Conservation (phyloP, 208 protist species). For the Novymonas esmeraldas region DNA sequence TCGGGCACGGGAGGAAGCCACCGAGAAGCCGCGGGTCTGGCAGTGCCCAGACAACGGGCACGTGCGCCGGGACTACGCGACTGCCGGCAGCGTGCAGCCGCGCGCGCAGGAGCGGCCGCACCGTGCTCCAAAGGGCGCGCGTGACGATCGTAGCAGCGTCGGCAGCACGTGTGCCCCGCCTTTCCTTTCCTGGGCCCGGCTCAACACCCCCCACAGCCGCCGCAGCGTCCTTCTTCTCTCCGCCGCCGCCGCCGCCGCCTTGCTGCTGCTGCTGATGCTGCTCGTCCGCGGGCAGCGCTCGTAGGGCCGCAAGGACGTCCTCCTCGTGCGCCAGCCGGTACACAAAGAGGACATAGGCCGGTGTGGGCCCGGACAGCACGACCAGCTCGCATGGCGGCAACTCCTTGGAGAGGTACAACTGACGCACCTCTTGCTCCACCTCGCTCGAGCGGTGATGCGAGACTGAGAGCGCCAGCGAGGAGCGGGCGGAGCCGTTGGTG, state of each 20-base stretch:
- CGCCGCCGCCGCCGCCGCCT: too few species aligned
- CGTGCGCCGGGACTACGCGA: conserved; percentile 20
- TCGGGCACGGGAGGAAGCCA: conserved; percentile 23
- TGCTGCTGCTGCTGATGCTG: too few species aligned
- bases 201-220: neutral
- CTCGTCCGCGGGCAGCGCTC: neutral
- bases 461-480: neutral
- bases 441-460: conserved; percentile 1
- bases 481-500: neutral
- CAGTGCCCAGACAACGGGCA: conserved; percentile 56
- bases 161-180: neutral
- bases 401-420: conserved; percentile 24
- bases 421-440: conserved; percentile 6
- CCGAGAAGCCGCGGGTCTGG: conserved; percentile 34
- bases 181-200: conserved; percentile 5
- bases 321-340: conserved; percentile 47
- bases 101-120: conserved; percentile 15
- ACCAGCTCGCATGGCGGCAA: conserved; percentile 36
- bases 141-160: conserved; percentile 21
- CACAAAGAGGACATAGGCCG: conserved; percentile 37
- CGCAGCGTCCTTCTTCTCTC: conserved; percentile 1
- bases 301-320: conserved; percentile 27
- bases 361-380: neutral
- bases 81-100: conserved; percentile 6
- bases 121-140: conserved; percentile 31